Conservation (phyloP, 1,284 basidiomycete species). For the Leccinum brunneo-olivaceum region DNA sequence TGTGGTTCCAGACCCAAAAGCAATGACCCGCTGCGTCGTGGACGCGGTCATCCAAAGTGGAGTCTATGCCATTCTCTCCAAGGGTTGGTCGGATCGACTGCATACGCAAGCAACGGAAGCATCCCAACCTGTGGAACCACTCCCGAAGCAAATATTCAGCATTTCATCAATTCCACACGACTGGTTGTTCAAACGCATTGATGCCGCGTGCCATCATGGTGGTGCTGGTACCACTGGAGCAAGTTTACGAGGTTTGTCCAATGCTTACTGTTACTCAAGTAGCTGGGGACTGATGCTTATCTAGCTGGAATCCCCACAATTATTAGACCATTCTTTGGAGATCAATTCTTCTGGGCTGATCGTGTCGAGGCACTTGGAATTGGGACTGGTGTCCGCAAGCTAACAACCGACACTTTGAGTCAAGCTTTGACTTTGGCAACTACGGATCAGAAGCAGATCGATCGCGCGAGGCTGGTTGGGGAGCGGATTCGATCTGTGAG, state of each 20-base stretch:
- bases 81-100: conserved; percentile 96
- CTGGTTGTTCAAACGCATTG: conserved; percentile 91
- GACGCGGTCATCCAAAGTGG: conserved; percentile 83
- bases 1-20: conserved; percentile 89
- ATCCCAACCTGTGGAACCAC: conserved; percentile 56
- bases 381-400: conserved; percentile 78
- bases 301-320: conserved; percentile 90
- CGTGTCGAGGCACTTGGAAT: conserved; percentile 90
- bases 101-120: conserved; percentile 57
- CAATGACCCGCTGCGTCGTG: conserved; percentile 86
- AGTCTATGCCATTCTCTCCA: conserved; percentile 88
- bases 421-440: conserved; percentile 80
- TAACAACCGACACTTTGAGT: conserved; percentile 72
- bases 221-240: conserved; percentile 96
- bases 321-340: conserved; percentile 96
- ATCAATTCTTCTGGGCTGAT: conserved; percentile 96
- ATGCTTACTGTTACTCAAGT: not conserved
- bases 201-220: conserved; percentile 96
- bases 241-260: conserved; percentile 68
- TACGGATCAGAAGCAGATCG: conserved; percentile 81
- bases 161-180: conserved; percentile 92
- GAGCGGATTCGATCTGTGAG: conserved; percentile 76
- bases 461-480: conserved; percentile 75
- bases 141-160: conserved; percentile 74
- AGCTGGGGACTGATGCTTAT: conserved; percentile 6